Evolutionary conservation across 139 green algal species (phyloP), one percentile per base, ranked within the genome.

Genomic region (Ettlia oleoabundans): DNA sequence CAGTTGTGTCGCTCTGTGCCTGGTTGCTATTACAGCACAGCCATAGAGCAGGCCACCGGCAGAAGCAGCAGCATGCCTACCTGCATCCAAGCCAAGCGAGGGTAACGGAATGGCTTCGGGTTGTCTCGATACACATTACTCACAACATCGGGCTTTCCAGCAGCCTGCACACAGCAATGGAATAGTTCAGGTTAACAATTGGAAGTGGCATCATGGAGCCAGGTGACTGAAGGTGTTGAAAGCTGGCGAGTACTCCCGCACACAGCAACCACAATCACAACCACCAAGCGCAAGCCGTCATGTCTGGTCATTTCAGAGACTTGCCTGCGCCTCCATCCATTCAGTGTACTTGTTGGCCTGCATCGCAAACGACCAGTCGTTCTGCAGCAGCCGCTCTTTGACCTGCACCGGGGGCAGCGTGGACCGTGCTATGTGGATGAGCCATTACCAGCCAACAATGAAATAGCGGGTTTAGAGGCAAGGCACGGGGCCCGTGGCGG

Each of bases 351-450:
- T 88, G 15, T 67, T 26, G 0, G 92, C 92, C 51, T 87, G 87
- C 26, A 86, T 26, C 3, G 86, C 61, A 53, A 85, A 84, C 0
- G 69, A 71, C 51, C 81, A 90, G 22, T 85, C 84, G 37, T 84
- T 89, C 19, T 86, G 61, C 30, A 94, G 77, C 83, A 92, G 75
- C 53, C 84, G 55, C 26, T 78, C 72, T 80, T 95, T 95, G 62
- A 93, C 86, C 73, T 80, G 73, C 43, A 53, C 0, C 42, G 66
- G 37, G 33, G 66, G 28, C 18, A 43, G 64, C 3, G 64, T 28
- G 6, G 61, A 32, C 63, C 24, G 18, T 30, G 33, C 6, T 32
- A 32, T 15, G 30, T 41, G 30, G 62, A 5, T n/a, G n/a, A n/a
- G n/a, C n/a, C n/a, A n/a, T n/a, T n/a, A n/a, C n/a, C n/a, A 10